These are phyloP conservation scores for Phytophthora multivora DNA, from an alignment of 352 stramenopile genomes.

Conservation along the genomic window DNA sequence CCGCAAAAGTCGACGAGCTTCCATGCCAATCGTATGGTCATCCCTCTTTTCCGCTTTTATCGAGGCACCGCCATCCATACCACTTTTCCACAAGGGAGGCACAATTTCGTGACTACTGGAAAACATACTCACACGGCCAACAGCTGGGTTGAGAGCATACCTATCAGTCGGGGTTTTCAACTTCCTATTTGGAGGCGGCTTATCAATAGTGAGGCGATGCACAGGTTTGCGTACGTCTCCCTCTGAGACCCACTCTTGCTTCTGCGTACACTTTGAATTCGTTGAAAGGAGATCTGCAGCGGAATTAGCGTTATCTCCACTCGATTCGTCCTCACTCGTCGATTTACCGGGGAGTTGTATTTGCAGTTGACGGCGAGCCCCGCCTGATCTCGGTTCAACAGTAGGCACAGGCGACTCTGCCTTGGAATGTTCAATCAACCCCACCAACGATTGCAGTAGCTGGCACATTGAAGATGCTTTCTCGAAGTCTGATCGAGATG, in stretches of 20 bases:
- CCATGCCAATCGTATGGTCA: conserved; percentile 31
- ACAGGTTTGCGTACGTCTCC: conserved; percentile 5
- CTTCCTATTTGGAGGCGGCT: conserved; percentile 59
- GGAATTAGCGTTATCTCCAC: conserved; percentile 21
- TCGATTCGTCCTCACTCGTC: conserved; percentile 12
- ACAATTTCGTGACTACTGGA: conserved; percentile 50
- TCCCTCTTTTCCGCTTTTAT: conserved; percentile 3
- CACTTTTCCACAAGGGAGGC: conserved; percentile 16
- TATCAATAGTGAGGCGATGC: conserved; percentile 39
- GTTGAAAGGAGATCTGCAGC: conserved; percentile 26
- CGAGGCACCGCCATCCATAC: background rate
- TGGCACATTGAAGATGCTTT: conserved; percentile 54
- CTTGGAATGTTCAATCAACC: conserved; percentile 37
- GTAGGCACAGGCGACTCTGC: background rate
- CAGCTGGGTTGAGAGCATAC: conserved; percentile 41
- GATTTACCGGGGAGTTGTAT: conserved; percentile 15
- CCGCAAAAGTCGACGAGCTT: conserved; percentile 59
- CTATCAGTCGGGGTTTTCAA: conserved; percentile 29
- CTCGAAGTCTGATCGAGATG: conserved; percentile 71
- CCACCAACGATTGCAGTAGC: conserved; percentile 48
- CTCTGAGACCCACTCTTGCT: background rate
- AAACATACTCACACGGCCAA: conserved; percentile 54
- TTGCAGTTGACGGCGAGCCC: conserved; percentile 16
- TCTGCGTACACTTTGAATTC: conserved; percentile 34
- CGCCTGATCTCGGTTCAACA: background rate